Percentiles rank a stretch among this genome's conserved stretches.
Conservation (phyloP, 2,329 filamentous ascomycete genomes). For the Grosmannia serpens region DNA sequence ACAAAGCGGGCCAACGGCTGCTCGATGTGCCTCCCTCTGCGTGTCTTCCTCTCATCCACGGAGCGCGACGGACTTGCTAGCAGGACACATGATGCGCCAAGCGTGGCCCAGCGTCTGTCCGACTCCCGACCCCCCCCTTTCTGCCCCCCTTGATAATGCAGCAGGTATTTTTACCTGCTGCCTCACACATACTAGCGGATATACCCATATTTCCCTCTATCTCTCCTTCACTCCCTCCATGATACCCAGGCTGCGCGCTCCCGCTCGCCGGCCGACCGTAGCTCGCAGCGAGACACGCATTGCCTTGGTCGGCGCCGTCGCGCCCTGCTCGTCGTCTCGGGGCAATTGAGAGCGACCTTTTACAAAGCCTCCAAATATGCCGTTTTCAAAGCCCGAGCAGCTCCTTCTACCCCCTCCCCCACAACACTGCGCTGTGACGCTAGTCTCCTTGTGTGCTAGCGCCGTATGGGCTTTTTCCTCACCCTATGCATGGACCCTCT, state of each 20-base stretch:
- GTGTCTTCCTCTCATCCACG: not conserved
- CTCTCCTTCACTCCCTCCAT: not conserved
- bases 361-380: not conserved
- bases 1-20: not conserved
- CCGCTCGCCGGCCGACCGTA: not conserved
- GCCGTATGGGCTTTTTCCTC: not conserved
- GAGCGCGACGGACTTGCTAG: not conserved
- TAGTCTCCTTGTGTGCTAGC: not conserved
- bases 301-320: not conserved
- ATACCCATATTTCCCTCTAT: not conserved
- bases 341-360: not conserved
- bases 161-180: not conserved
- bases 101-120: no score
- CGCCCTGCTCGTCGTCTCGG: not conserved
- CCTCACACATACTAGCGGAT: not conserved
- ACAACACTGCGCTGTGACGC: not conserved
- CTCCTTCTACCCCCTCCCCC: not conserved
- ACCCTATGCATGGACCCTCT: not conserved
- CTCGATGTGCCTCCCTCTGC: not conserved
- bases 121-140: not conserved
- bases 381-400: not conserved
- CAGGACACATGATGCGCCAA: not conserved
- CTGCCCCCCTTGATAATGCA: not conserved
- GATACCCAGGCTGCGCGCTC: not conserved
- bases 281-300: not conserved